Conservation (phyloP, 1,139 yeast genomes). For the Hansenula sp. region DNA sequence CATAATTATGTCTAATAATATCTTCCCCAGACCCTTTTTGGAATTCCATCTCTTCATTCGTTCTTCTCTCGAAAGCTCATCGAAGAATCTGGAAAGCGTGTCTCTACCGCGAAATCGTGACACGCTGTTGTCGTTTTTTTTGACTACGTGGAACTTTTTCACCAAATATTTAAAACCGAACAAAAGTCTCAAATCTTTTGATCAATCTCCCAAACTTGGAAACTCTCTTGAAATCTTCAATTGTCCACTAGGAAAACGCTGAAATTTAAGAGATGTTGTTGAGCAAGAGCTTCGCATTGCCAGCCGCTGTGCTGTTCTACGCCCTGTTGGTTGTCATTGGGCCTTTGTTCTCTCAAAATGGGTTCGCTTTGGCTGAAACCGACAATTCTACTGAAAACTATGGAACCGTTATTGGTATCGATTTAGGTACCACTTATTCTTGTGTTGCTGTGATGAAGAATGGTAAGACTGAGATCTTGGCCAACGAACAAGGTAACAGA, state of each 20-base stretch:
- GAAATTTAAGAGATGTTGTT: conserved; percentile 22
- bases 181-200: too few species aligned
- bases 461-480: conserved; percentile 91
- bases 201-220: background rate
- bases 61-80: background rate
- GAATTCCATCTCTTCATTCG: too few species aligned
- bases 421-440: conserved; percentile 96
- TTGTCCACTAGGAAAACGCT: too few species aligned
- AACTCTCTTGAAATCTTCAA: background rate
- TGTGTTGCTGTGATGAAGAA: conserved; percentile 94
- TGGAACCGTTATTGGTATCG: conserved; percentile 74
- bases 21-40: too few species aligned
- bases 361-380: conserved; percentile 37
- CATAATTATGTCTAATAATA: background rate
- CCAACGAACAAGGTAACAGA: conserved; percentile 99
- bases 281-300: conserved; percentile 38
- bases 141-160: background rate
- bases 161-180: background rate
- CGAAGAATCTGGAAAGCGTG: too few species aligned
- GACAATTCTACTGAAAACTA: conserved; percentile 53
- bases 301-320: conserved; percentile 53
- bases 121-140: background rate
- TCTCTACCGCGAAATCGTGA: background rate
- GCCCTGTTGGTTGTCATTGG: conserved; percentile 53
- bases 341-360: conserved; percentile 39